Percentiles rank a stretch among this genome's conserved stretches.
These are phyloP conservation scores for Ilex aquifolium DNA, from an alignment of 257 asterid genomes.

Conservation along the genomic window DNA sequence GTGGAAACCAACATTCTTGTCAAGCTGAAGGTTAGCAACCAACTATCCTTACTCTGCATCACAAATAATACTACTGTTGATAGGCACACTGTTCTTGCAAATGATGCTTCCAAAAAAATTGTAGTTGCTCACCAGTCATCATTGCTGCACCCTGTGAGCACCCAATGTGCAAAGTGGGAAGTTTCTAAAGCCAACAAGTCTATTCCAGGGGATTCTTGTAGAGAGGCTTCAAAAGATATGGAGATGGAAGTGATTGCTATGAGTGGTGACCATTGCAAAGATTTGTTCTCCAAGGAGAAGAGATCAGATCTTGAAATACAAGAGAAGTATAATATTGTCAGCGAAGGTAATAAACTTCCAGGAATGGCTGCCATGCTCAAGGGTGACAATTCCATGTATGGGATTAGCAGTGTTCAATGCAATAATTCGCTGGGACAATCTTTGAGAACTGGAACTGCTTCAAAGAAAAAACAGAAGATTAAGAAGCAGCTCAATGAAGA, in stretches of 20 bases:
- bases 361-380: constrained; percentile 16
- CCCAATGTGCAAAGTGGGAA: neutral
- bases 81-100: constrained; percentile 5
- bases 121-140: neutral
- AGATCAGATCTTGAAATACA: constrained; percentile 12
- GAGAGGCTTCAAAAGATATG: constrained; percentile 12
- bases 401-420: neutral
- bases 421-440: constrained; percentile 14
- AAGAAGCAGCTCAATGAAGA: constrained; percentile 15
- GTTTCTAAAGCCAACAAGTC: constrained; percentile 8
- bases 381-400: constrained; percentile 18
- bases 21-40: constrained; percentile 9
- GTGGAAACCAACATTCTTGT: constrained; percentile 2
- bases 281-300: constrained; percentile 18
- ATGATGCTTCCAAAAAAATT: constrained; percentile 9
- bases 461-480: constrained; percentile 38
- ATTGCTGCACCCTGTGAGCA: neutral
- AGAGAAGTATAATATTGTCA: constrained; percentile 13
- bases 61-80: constrained; percentile 3
- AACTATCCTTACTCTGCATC: constrained; percentile 8
- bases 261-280: constrained; percentile 11
- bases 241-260: constrained; percentile 10
- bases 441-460: constrained; percentile 17
- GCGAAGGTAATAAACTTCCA: constrained; percentile 18
- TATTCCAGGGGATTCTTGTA: constrained; percentile 1